phyloP scores from a whole-genome alignment of 495 filamentous ascomycete species.

The Copromyces sp. region DNA sequence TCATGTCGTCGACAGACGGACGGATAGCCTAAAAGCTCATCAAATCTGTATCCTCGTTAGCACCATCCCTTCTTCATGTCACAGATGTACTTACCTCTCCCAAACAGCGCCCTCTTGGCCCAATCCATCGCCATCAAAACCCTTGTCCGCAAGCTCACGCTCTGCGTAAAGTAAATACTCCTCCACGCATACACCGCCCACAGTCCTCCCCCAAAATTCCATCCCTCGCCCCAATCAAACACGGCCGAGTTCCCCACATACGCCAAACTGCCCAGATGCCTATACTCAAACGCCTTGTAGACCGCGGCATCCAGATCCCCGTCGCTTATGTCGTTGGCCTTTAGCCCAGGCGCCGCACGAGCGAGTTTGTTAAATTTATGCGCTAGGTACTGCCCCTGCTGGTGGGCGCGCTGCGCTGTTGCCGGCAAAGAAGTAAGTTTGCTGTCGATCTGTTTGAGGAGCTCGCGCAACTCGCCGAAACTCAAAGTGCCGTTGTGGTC shows the following conservation, averaged over 20 bases:
- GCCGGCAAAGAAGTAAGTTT: constrained; percentile 81
- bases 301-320: constrained; percentile 88
- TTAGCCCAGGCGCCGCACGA: constrained; percentile 62
- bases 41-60: constrained; percentile 42
- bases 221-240: constrained; percentile 69
- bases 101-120: constrained; percentile 90
- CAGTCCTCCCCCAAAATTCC: constrained; percentile 73
- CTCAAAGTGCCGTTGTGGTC: constrained; percentile 89
- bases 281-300: constrained; percentile 94
- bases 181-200: constrained; percentile 95
- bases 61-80: constrained; percentile 4
- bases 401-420: constrained; percentile 93
- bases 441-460: constrained; percentile 81
- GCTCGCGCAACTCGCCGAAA: constrained; percentile 80
- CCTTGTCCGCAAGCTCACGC: constrained; percentile 84
- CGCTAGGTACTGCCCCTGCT: constrained; percentile 90
- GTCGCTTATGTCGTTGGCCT: constrained; percentile 67
- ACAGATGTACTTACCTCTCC: constrained; percentile 65
- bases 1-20: background rate
- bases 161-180: constrained; percentile 95
- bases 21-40: constrained; percentile 49
- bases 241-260: constrained; percentile 96
- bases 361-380: constrained; percentile 92
- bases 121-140: constrained; percentile 96
- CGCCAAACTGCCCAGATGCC: constrained; percentile 81